These are phyloP conservation scores for Backusella sp. DNA, from an alignment of 192 early-diverging fungal genomes.

Conservation along the genomic window DNA sequence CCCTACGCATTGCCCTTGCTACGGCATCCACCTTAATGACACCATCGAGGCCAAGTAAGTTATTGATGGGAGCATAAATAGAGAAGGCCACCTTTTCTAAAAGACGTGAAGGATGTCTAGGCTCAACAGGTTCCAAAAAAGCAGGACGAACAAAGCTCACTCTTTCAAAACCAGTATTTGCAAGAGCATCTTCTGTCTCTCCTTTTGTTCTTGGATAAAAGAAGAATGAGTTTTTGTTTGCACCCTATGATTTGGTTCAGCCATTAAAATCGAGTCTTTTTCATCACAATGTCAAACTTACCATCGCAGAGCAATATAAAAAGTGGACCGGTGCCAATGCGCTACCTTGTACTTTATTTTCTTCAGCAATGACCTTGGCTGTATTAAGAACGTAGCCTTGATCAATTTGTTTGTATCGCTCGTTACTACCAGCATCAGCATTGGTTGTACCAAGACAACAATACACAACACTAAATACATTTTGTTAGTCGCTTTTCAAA, in stretches of 20 bases:
- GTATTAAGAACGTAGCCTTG: slow-evolving; percentile 73
- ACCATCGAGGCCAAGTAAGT: background rate
- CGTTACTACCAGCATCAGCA: slow-evolving; percentile 58
- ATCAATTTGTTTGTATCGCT: slow-evolving; percentile 73
- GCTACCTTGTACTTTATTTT: slow-evolving; percentile 38
- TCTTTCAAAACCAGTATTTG: slow-evolving; percentile 59
- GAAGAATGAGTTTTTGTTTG: slow-evolving; percentile 55
- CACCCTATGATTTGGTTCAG: slow-evolving; percentile 19
- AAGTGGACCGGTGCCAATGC: slow-evolving; percentile 44
- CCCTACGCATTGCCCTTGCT: slow-evolving; percentile 22
- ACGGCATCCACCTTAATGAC: slow-evolving; percentile 16
- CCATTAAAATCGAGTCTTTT: no score
- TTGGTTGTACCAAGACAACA: slow-evolving; percentile 75
- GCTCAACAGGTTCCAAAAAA: slow-evolving; percentile 46
- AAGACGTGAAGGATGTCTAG: slow-evolving; percentile 12
- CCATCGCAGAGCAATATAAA: slow-evolving; percentile 47
- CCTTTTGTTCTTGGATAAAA: slow-evolving; percentile 76
- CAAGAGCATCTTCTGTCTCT: slow-evolving; percentile 67
- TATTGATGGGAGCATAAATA: background rate
- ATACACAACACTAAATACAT: slow-evolving; percentile 54
- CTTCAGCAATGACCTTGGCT: slow-evolving; percentile 56
- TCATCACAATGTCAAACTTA: slow-evolving; percentile 8
- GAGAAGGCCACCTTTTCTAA: background rate
- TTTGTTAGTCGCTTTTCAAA: background rate
- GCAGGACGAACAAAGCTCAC: slow-evolving; percentile 65